Evolutionary conservation across 176 grass and related monocot species (phyloP).

Genomic region (Pharus latifolius): DNA sequence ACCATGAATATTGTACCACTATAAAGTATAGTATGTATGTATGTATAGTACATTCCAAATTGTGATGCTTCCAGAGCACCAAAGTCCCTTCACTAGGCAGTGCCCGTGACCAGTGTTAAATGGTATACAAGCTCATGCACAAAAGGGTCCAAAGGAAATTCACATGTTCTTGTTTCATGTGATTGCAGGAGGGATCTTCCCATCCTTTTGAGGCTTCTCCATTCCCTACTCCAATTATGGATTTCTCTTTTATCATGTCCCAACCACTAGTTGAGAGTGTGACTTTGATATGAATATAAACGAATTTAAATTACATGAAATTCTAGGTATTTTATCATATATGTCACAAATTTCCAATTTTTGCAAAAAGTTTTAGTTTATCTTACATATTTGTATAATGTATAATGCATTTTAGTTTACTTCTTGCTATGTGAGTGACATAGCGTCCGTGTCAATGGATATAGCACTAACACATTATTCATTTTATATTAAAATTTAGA

Average conservation of each 20-base stretch:
- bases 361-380: too few relatives aligned
- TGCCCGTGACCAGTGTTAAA: slow-evolving; percentile 29
- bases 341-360: neutral
- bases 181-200: neutral
- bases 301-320: neutral
- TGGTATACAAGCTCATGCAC: neutral
- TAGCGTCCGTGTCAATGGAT: too few relatives aligned
- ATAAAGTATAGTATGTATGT: neutral
- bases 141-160: slow-evolving; percentile 22
- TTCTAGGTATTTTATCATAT: neutral
- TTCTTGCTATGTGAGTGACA: too few relatives aligned
- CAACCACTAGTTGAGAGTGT: neutral
- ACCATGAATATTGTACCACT: too few relatives aligned
- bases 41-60: slow-evolving; percentile 9
- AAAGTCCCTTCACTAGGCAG: neutral
- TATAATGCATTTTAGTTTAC: too few relatives aligned
- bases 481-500: too few relatives aligned
- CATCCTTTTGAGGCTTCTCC: neutral
- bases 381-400: too few relatives aligned
- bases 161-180: slow-evolving; percentile 68
- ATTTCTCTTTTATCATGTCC: neutral
- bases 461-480: too few relatives aligned
- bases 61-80: slow-evolving; percentile 25
- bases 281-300: neutral
- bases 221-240: neutral